Evolutionary conservation across 73 alveolate genomes (phyloP).

Genomic region (Tetrahymena malaccensis): DNA sequence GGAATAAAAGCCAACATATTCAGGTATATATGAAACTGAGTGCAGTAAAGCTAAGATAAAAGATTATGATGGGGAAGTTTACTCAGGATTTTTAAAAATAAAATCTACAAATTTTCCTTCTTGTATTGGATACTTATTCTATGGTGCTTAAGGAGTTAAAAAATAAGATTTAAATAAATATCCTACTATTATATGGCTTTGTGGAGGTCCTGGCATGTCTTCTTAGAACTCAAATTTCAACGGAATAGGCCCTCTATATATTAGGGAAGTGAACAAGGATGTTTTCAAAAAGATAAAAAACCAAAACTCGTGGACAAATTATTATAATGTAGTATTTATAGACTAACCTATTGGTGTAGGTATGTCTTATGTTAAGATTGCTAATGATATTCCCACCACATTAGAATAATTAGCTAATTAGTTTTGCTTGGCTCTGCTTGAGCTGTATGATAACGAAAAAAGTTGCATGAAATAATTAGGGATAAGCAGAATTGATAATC

Average conservation of each 20-base stretch:
- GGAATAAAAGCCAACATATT: not conserved
- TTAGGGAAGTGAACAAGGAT: not conserved
- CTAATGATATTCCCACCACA: not conserved
- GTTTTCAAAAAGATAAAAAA: not conserved
- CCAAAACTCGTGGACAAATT: slow-evolving; percentile 3
- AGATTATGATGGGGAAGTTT: not conserved
- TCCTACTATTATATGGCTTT: slow-evolving; percentile 23
- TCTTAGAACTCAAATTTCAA: slow-evolving; percentile 31
- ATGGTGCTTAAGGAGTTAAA: slow-evolving; percentile 11
- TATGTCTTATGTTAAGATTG: not conserved
- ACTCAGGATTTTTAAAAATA: slow-evolving; percentile 17
- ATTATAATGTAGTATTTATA: slow-evolving; percentile 3
- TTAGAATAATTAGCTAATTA: not conserved
- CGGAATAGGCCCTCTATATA: slow-evolving; percentile 18
- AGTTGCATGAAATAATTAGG: not conserved
- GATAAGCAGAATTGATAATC: not conserved
- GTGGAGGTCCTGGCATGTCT: slow-evolving; percentile 22
- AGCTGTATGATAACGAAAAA: not conserved
- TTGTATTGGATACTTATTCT: slow-evolving; percentile 18
- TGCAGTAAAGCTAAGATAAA: not conserved
- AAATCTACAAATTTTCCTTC: not conserved
- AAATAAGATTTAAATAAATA: not conserved
- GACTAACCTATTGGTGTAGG: slow-evolving; percentile 34
- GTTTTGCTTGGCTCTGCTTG: not conserved
- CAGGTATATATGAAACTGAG: not conserved